These are phyloP conservation scores for Leccinum variicolor DNA, from an alignment of 768 basidiomycete genomes.

Conservation along the genomic window DNA sequence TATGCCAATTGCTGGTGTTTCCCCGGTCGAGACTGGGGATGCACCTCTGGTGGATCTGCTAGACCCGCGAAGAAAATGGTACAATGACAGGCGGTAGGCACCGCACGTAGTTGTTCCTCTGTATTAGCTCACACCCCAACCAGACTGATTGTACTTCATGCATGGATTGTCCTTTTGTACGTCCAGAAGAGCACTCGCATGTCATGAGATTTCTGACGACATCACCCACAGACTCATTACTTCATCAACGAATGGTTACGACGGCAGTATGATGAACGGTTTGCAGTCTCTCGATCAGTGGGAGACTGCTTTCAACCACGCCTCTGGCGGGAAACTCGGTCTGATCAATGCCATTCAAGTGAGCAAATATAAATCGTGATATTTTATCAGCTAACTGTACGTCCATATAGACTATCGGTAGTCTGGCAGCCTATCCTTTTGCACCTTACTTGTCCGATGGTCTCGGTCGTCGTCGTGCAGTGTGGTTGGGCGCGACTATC, in stretches of 20 bases:
- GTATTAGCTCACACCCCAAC: neutral
- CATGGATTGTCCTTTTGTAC: slow-evolving; percentile 67
- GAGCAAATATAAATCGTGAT: neutral
- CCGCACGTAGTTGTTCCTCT: neutral
- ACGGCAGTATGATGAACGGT: slow-evolving; percentile 80
- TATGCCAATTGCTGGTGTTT: slow-evolving; percentile 48
- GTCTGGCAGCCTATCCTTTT: neutral
- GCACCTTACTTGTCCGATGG: neutral
- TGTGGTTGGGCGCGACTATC: neutral
- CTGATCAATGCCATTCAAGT: neutral
- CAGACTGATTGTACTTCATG: slow-evolving; percentile 61
- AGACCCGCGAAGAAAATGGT: slow-evolving; percentile 69
- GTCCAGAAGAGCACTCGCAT: slow-evolving; percentile 13
- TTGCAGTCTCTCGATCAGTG: slow-evolving; percentile 67
- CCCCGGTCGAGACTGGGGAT: slow-evolving; percentile 20
- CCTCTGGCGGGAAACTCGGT: slow-evolving; percentile 22
- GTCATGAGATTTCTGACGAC: neutral
- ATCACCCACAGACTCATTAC: slow-evolving; percentile 55
- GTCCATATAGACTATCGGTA: neutral
- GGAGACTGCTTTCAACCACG: slow-evolving; percentile 57
- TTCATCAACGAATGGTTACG: slow-evolving; percentile 73
- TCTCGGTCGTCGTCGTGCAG: neutral
- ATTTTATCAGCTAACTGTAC: neutral
- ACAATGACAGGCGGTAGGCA: slow-evolving; percentile 66
- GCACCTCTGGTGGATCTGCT: slow-evolving; percentile 51